Base-by-base conservation (phyloP, 495 filamentous ascomycete species). In the Xylaria longipes region DNA sequence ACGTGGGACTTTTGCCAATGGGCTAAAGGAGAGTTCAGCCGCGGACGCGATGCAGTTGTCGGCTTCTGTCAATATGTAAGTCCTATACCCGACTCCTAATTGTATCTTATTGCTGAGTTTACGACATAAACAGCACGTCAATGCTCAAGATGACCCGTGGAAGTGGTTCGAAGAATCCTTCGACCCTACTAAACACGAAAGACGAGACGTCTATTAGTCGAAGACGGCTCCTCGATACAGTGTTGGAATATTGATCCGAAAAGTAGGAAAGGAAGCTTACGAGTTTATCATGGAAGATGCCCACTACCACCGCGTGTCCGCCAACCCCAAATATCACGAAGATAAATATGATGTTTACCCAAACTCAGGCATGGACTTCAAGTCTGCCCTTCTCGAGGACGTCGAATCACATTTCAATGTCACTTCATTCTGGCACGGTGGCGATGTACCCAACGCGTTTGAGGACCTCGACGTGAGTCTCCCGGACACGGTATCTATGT, bases 141-240 rank as follows among this genome's bases (percentile, higher is more conserved):
- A 9, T 15, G 29, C 29, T 12, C 9, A 43, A 27, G 45, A 65
- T 5, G 46, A 65, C 1, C 43, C 63, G 5, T 65, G 63, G 63
- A 27, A 65, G 31, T 20, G 0, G 15, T 65, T 48, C 17, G 63
- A 65, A 52, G 7, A 52, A 48, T 50, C 63, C 25, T 65, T 52
- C n/a, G 27, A 65, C 15, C 63, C 63, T n/a, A 20, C 25, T 27
- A 17, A 37, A 37, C 63, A 65, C 43, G 25, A 1, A 0, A 43
- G 45, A 65, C 63, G 46, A 65, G 63, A 65, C 29, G 15, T 50
- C 39, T 65, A 65, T 52, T 65, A 65, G 63, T 48, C 63, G 45
- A 17, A 50, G 37, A 65, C 45, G 11, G 41, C 63, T 50, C 46
- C 29, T 50, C 63, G 63, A 27, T 50, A 50, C 17, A 65, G 63